Percentiles rank a stretch among this genome's conserved stretches.
These are phyloP conservation scores for Penicillium sp. DNA, from an alignment of 2,329 filamentous ascomycete species.

Conservation along the genomic window DNA sequence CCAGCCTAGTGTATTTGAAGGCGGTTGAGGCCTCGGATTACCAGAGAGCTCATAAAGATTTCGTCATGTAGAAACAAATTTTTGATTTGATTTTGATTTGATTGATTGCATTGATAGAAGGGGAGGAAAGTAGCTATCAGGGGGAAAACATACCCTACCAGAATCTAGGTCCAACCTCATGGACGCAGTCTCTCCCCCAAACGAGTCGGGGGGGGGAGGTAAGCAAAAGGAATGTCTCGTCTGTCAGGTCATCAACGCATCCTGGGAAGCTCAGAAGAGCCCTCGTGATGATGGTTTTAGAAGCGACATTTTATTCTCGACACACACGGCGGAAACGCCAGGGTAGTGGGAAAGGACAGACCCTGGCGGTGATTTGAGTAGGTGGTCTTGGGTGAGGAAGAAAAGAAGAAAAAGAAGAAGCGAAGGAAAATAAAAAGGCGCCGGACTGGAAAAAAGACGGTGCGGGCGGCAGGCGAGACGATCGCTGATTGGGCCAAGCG, in stretches of 20 bases:
- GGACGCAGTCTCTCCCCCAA: background rate
- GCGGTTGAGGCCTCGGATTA: slow-evolving; percentile 55
- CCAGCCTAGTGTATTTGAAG: slow-evolving; percentile 41
- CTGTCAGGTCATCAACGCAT: slow-evolving; percentile 56
- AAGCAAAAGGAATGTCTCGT: slow-evolving; percentile 44
- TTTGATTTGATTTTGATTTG: slow-evolving; percentile 4
- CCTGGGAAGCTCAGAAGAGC: slow-evolving; percentile 48
- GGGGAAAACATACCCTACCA: slow-evolving; percentile 28
- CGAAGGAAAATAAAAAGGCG: slow-evolving; percentile 26
- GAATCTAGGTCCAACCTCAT: background rate
- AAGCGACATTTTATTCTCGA: slow-evolving; percentile 73
- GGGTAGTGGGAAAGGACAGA: slow-evolving; percentile 61
- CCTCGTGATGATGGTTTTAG: slow-evolving; percentile 83
- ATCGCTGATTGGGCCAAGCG: slow-evolving; percentile 37
- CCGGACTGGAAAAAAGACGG: slow-evolving; percentile 39
- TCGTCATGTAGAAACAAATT: slow-evolving; percentile 42
- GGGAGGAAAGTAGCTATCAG: slow-evolving; percentile 13
- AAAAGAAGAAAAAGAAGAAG: slow-evolving; percentile 28
- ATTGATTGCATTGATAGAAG: slow-evolving; percentile 7
- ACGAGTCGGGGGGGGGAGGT: background rate
- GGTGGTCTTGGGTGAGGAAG: slow-evolving; percentile 65
- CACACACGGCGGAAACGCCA: slow-evolving; percentile 74
- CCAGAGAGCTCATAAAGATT: slow-evolving; percentile 49
- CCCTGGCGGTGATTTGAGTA: slow-evolving; percentile 77
- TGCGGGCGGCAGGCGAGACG: slow-evolving; percentile 35